These are phyloP conservation scores for Pythium sukuiense DNA, from an alignment of 352 stramenopile species.

Conservation along the genomic window DNA sequence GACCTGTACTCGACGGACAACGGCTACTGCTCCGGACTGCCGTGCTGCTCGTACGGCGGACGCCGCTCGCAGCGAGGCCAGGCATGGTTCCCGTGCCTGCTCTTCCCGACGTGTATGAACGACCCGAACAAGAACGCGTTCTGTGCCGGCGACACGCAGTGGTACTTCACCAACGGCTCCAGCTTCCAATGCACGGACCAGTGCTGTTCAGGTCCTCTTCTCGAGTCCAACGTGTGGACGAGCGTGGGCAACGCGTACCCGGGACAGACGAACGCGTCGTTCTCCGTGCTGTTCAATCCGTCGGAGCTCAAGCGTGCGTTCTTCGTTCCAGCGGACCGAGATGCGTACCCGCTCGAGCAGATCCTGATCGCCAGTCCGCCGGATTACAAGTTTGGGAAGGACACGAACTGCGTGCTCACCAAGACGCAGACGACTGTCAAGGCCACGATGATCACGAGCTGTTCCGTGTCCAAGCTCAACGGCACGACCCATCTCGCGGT, in stretches of 20 bases:
- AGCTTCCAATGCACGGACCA: slow-evolving; percentile 68
- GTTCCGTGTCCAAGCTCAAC: slow-evolving; percentile 39
- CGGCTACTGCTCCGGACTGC: slow-evolving; percentile 74
- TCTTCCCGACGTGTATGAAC: slow-evolving; percentile 75
- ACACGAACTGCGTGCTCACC: slow-evolving; percentile 45
- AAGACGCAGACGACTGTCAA: slow-evolving; percentile 17
- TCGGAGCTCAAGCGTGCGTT: slow-evolving; percentile 71
- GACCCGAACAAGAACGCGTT: slow-evolving; percentile 67
- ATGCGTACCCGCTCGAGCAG: slow-evolving; percentile 59
- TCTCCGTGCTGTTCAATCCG: slow-evolving; percentile 71
- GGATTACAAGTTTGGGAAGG: slow-evolving; percentile 63
- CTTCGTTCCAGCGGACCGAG: slow-evolving; percentile 28
- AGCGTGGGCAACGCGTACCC: slow-evolving; percentile 54
- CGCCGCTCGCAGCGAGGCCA: slow-evolving; percentile 55
- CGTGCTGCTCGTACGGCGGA: slow-evolving; percentile 70
- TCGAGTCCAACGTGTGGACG: slow-evolving; percentile 77
- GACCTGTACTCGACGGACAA: slow-evolving; percentile 60
- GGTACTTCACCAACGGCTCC: slow-evolving; percentile 52
- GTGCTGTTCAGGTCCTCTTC: slow-evolving; percentile 66
- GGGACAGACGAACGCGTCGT: slow-evolving; percentile 73
- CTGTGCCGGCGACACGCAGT: slow-evolving; percentile 45
- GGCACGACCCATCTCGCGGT: slow-evolving; percentile 68
- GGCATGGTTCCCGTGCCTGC: slow-evolving; percentile 80
- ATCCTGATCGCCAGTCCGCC: slow-evolving; percentile 70
- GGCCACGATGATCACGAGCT: slow-evolving; percentile 18